Percentiles rank a stretch among this genome's conserved stretches.
These are phyloP conservation scores for Poronia punctata DNA, from an alignment of 495 filamentous ascomycete species.

Conservation along the genomic window DNA sequence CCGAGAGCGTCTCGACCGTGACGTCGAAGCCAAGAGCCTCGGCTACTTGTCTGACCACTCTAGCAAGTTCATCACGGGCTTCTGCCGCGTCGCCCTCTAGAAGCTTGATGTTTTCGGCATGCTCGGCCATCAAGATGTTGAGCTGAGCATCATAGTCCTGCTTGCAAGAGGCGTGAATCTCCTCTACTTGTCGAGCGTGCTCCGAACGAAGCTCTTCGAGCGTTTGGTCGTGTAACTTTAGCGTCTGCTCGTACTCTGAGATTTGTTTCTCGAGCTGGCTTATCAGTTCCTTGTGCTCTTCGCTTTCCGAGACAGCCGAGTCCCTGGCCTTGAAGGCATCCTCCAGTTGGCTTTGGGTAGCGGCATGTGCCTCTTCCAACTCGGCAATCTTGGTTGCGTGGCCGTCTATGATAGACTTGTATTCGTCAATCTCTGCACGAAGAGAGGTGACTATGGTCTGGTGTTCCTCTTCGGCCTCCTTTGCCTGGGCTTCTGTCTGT, in stretches of 20 bases:
- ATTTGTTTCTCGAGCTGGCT: conserved; percentile 54
- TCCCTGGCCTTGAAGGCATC: conserved; percentile 42
- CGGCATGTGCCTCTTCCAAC: conserved; percentile 57
- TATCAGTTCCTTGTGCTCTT: conserved; percentile 46
- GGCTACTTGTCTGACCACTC: conserved; percentile 50
- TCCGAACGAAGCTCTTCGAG: conserved; percentile 37
- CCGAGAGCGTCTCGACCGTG: conserved; percentile 47
- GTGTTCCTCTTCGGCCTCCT: conserved; percentile 44
- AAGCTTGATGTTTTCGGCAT: conserved; percentile 51
- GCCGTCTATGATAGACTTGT: conserved; percentile 60
- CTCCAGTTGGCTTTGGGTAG: conserved; percentile 52
- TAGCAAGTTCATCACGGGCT: conserved; percentile 61
- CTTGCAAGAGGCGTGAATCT: conserved; percentile 34
- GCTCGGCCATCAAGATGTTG: conserved; percentile 41
- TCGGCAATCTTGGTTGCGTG: conserved; percentile 57
- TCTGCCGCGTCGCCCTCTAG: conserved; percentile 64
- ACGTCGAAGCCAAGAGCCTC: conserved; percentile 47
- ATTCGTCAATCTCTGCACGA: conserved; percentile 68
- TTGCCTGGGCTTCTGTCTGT: conserved; percentile 5
- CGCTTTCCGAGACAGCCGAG: conserved; percentile 35
- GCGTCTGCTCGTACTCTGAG: conserved; percentile 40
- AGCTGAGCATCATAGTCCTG: conserved; percentile 38
- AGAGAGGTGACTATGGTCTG: conserved; percentile 58
- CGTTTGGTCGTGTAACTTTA: conserved; percentile 42
- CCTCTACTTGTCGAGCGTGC: conserved; percentile 43